Evolutionary conservation across 768 basidiomycete species (phyloP).

Genomic region (Amanita pseudoporphyria): DNA sequence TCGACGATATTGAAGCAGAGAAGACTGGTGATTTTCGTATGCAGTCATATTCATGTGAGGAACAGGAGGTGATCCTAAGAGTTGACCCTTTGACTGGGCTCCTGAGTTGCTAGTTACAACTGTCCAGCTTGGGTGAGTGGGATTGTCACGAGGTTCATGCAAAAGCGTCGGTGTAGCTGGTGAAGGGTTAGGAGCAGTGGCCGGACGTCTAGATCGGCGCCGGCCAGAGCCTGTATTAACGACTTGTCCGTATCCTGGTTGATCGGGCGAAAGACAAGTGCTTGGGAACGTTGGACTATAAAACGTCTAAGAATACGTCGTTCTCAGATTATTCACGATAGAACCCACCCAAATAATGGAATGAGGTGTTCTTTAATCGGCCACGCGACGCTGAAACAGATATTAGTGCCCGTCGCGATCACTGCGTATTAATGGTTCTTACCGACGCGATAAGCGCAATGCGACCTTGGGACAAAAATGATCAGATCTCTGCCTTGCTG

Average conservation of each 20-base stretch:
- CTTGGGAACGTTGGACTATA: constrained; percentile 73
- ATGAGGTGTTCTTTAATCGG: constrained; percentile 77
- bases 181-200: constrained; percentile 10
- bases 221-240: constrained; percentile 51
- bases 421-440: constrained; percentile 4
- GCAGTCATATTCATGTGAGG: neutral
- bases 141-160: constrained; percentile 5
- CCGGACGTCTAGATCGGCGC: constrained; percentile 43
- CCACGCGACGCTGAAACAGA: constrained; percentile 65
- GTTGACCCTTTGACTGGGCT: neutral
- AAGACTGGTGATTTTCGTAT: neutral
- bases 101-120: neutral
- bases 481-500: constrained; percentile 4
- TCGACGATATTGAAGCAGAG: neutral
- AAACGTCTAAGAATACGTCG: neutral
- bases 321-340: neutral
- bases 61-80: neutral
- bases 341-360: constrained; percentile 75
- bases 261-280: constrained; percentile 78
- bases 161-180: constrained; percentile 2
- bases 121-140: constrained; percentile 5
- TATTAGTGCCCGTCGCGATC: constrained; percentile 1
- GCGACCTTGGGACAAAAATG: constrained; percentile 45
- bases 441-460: constrained; percentile 72
- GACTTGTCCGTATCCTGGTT: constrained; percentile 81